Percentiles rank a stretch among this genome's conserved stretches.
These are phyloP conservation scores for Craterostigma plantagineum DNA, from an alignment of 257 asterid genomes.

Conservation along the genomic window DNA sequence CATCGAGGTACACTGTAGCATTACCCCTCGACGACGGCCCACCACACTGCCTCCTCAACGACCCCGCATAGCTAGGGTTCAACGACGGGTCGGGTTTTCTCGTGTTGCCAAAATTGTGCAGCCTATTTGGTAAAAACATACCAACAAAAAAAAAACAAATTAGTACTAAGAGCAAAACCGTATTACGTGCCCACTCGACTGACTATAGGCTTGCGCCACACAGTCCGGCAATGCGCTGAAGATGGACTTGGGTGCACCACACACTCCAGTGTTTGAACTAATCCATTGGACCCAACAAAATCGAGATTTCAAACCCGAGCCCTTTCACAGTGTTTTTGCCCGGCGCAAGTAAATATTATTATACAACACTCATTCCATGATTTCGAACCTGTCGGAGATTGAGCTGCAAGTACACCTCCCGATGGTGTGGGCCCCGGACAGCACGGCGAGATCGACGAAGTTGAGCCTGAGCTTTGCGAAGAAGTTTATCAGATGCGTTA, in stretches of 20 bases:
- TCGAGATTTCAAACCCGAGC: too few relatives aligned
- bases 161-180: too few relatives aligned
- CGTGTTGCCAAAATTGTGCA: conserved; percentile 32
- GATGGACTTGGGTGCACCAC: too few relatives aligned
- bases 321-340: too few relatives aligned
- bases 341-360: too few relatives aligned
- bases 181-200: too few relatives aligned
- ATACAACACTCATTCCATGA: too few relatives aligned
- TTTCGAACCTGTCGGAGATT: conserved; percentile 17
- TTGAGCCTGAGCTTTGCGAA: conserved; percentile 35
- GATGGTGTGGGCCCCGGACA: conserved; percentile 71
- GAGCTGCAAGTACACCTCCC: conserved; percentile 54
- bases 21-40: conserved; percentile 12
- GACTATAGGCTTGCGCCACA: too few relatives aligned
- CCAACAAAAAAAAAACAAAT: too few relatives aligned
- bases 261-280: too few relatives aligned
- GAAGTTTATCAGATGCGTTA: conserved; percentile 27
- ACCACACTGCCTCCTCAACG: conserved; percentile 57
- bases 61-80: conserved; percentile 31
- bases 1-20: conserved; percentile 51
- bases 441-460: conserved; percentile 35
- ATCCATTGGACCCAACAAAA: too few relatives aligned
- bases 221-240: too few relatives aligned
- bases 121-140: conserved; percentile 9
- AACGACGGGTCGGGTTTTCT: conserved; percentile 31